These are phyloP conservation scores for Talaromyces rugulosus DNA, from an alignment of 2,329 filamentous ascomycete genomes.

Conservation along the genomic window DNA sequence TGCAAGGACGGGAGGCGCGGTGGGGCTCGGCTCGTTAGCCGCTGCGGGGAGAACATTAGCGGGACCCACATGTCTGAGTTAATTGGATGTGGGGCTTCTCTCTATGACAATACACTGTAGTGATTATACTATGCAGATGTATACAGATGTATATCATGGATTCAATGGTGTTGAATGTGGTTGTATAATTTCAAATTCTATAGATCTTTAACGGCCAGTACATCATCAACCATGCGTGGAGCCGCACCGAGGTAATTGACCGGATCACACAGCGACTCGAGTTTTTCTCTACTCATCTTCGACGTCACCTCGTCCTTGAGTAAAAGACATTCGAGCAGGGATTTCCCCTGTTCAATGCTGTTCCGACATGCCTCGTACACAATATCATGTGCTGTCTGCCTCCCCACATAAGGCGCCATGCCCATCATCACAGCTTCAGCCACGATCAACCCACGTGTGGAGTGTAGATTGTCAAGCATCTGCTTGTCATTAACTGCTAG, in stretches of 20 bases:
- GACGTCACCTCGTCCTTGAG: constrained; percentile 36
- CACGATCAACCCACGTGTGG: constrained; percentile 52
- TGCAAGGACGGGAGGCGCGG: too few species aligned
- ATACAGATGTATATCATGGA: neutral
- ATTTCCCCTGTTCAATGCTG: constrained; percentile 43
- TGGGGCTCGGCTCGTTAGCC: too few species aligned
- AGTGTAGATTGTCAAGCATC: constrained; percentile 51
- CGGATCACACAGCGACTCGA: constrained; percentile 55
- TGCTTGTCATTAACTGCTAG: constrained; percentile 48
- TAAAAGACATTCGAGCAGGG: constrained; percentile 43
- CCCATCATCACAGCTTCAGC: constrained; percentile 61
- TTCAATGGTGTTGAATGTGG: neutral
- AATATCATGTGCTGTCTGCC: constrained; percentile 53
- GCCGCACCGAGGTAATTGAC: constrained; percentile 41
- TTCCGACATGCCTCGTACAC: constrained; percentile 53
- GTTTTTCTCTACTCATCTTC: constrained; percentile 42
- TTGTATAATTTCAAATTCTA: neutral
- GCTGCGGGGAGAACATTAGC: too few species aligned
- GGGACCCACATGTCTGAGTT: too few species aligned
- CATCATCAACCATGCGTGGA: constrained; percentile 30
- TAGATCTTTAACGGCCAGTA: constrained; percentile 17
- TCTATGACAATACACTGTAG: neutral
- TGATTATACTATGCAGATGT: too few species aligned
- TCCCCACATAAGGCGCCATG: constrained; percentile 49
- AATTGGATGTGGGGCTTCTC: too few species aligned